phyloP scores from a whole-genome alignment of 31 red algal species.

The Bonnemaisonia californica region DNA sequence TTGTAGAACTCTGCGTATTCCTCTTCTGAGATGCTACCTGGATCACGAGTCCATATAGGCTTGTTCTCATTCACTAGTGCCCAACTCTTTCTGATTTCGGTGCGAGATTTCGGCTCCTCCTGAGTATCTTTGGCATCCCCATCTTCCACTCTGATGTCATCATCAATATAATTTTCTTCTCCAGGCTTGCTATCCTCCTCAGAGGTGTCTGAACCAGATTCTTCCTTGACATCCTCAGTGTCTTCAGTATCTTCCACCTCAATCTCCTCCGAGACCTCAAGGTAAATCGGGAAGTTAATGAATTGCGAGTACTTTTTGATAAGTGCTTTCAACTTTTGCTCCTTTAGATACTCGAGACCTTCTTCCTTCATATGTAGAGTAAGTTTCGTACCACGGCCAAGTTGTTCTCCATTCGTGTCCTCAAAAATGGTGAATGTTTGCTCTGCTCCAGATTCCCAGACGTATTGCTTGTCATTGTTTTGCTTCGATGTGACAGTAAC shows the following conservation, averaged over 20 bases:
- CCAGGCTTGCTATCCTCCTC: conserved; percentile 21
- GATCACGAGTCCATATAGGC: conserved; percentile 93
- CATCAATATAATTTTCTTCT: conserved; percentile 36
- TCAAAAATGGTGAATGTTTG: conserved; percentile 88
- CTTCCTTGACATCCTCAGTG: conserved; percentile 27
- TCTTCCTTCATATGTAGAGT: conserved; percentile 91
- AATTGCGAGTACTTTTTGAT: conserved; percentile 94
- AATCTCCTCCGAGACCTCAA: conserved; percentile 66
- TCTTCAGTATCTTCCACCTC: conserved; percentile 57
- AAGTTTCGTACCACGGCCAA: conserved; percentile 77
- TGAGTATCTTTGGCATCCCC: conserved; percentile 52
- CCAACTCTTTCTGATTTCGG: conserved; percentile 68
- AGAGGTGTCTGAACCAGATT: conserved; percentile 13
- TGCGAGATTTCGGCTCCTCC: conserved; percentile 73
- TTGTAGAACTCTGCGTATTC: conserved; percentile 88
- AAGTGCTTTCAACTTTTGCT: conserved; percentile 78
- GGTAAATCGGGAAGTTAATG: conserved; percentile 95
- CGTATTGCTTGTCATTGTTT: conserved; percentile 80
- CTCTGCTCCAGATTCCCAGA: conserved; percentile 90
- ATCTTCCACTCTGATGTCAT: conserved; percentile 80
- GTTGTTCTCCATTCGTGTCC: conserved; percentile 50
- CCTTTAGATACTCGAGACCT: conserved; percentile 77
- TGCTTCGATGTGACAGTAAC: conserved; percentile 85
- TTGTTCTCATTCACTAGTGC: conserved; percentile 85
- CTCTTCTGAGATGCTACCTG: conserved; percentile 70